Base-by-base conservation (phyloP, 2,329 filamentous ascomycete genomes). In the Colletotrichum melonis region DNA sequence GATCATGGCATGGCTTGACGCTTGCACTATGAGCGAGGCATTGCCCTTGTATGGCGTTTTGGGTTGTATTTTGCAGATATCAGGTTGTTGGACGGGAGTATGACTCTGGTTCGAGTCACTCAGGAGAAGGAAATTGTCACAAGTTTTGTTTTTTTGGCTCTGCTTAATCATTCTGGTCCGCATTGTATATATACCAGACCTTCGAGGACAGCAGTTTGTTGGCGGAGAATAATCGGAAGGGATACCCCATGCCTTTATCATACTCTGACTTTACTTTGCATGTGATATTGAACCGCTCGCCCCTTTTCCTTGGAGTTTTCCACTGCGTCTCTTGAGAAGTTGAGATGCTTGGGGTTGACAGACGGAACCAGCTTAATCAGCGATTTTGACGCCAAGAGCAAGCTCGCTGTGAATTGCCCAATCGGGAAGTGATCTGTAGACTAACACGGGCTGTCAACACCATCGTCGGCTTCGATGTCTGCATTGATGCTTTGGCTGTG, bases 141-240 rank as follows among this genome's bases (percentile, higher is more conserved):
- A 32, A 70, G 56, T 67, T 55, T 70, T 49, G 19, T 32, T 49
- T 57, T 58, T 56, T 58, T 56, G 49, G 14, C 62, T 73, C 49
- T 42, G 56, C 65, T 70, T 52, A 4, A 16, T 49, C 28, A 28
- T 59, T 35, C 66, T 62, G 28, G 67, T 57, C 67, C 67, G 38
- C 46, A 55, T 62, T 73, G 71, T 73, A 66, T 42, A 63, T 63
- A 73, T 73, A 60, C 55, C 63, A 70, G 71, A 30, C 67, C 67
- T 58, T 57, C 65, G n/a, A 52, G 67, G 24, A 63, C 58, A 66
- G 38, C 35, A 64, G 67, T 49, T 65, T 67, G 67, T 71, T 46
- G 58, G 35, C 42, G 71, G 67, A 58, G 60, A 71, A 56, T 35
- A 71, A 62, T 71, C 65, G 62, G 19, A 32, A 66, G 14, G 52